Percentiles rank a stretch among this genome's conserved stretches.
Conservation (phyloP, 2,329 filamentous ascomycete genomes). For the Aspergillus spinulosporus region DNA sequence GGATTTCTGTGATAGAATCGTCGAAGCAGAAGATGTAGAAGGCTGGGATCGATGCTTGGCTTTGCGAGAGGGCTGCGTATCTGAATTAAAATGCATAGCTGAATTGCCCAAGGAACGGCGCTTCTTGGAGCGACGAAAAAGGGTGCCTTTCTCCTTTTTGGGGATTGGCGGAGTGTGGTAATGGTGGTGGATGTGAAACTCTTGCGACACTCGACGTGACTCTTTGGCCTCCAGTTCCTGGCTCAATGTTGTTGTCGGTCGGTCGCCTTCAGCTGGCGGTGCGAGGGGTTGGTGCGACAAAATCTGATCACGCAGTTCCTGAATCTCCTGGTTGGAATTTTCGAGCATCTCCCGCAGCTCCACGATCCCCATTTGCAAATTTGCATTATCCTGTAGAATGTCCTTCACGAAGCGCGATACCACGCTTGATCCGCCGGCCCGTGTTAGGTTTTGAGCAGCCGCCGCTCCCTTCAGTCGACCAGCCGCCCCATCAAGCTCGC, state of each 20-base stretch:
- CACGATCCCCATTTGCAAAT: conserved; percentile 84
- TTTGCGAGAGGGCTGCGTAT: conserved; percentile 29
- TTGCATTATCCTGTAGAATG: conserved; percentile 91
- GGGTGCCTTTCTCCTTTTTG: conserved; percentile 56
- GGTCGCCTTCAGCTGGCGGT: conserved; percentile 30
- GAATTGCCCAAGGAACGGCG: conserved; percentile 66
- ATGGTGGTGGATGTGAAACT: conserved; percentile 91
- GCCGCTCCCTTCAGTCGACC: conserved; percentile 79
- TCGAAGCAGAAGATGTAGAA: conserved; percentile 51
- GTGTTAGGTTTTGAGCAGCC: conserved; percentile 64
- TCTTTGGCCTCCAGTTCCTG: conserved; percentile 67
- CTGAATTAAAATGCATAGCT: conserved; percentile 36
- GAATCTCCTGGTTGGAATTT: conserved; percentile 91
- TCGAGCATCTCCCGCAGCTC: conserved; percentile 88
- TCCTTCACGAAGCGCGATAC: conserved; percentile 97
- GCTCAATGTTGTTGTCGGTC: conserved; percentile 59
- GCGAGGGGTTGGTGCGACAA: conserved; percentile 71
- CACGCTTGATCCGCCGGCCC: conserved; percentile 63
- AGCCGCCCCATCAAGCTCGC: conserved; percentile 75
- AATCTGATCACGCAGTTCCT: conserved; percentile 78
- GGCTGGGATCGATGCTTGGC: conserved; percentile 39
- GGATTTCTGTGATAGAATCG: conserved; percentile 64
- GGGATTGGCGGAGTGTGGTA: conserved; percentile 71
- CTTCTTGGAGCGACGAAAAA: conserved; percentile 66
- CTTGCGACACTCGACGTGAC: conserved; percentile 59